A percentile compares a stretch with the other conserved stretches of the same genome.
Conservation (phyloP, 257 asterid genomes). For the Salvia rosmarinus region DNA sequence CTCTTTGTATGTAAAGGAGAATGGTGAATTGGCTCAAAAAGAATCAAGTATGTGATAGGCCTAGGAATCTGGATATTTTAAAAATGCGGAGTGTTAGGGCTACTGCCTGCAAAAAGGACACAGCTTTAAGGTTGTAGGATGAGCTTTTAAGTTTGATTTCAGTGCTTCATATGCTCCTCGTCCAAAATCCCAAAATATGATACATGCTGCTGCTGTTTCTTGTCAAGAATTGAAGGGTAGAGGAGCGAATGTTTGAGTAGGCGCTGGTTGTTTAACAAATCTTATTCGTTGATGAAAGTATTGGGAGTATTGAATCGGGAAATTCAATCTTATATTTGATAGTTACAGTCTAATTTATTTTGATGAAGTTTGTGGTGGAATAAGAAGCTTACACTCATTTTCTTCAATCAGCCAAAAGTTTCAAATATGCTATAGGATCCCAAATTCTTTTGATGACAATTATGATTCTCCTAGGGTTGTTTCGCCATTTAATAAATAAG, state of each 20-base stretch:
- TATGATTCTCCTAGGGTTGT: background rate
- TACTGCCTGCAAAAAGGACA: background rate
- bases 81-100: background rate
- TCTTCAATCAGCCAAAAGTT: background rate
- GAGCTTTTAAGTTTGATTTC: background rate
- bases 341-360: background rate
- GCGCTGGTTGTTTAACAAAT: background rate
- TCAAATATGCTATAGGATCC: background rate
- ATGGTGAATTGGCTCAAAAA: background rate
- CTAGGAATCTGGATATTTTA: background rate
- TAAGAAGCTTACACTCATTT: background rate
- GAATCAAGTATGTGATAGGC: background rate
- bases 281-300: background rate
- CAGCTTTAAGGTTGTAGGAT: background rate
- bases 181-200: background rate
- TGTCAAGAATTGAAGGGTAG: background rate
- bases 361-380: background rate
- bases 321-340: background rate
- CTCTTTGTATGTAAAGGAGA: background rate
- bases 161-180: slow-evolving; percentile 15
- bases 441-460: background rate
- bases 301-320: background rate
- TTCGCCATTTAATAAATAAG: background rate
- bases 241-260: background rate
- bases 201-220: background rate